Conservation (phyloP, 345 rosid genomes). For the Salix caprea region DNA sequence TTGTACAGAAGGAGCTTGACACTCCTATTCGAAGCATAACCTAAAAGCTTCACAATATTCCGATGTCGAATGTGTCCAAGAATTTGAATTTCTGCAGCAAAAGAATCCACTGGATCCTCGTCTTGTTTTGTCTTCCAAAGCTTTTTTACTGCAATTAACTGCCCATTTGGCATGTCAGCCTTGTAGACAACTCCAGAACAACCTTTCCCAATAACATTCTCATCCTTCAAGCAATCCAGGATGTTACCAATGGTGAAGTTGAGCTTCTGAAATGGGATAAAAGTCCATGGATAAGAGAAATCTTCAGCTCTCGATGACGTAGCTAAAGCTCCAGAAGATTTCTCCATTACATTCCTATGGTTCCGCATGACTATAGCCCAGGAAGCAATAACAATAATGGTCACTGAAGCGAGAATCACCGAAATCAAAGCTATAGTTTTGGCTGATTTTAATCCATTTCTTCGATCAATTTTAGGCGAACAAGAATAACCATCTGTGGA, state of each 20-base stretch:
- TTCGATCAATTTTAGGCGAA: constrained; percentile 43
- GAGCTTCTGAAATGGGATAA: constrained; percentile 88
- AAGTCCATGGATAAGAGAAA: constrained; percentile 92
- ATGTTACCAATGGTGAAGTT: constrained; percentile 68
- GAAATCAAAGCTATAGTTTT: constrained; percentile 64
- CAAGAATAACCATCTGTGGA: constrained; percentile 72
- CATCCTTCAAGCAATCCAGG: constrained; percentile 65
- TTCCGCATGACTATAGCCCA: constrained; percentile 64
- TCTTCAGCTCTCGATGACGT: constrained; percentile 57
- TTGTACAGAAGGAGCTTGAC: constrained; percentile 86
- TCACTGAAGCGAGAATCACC: constrained; percentile 56
- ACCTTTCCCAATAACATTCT: constrained; percentile 90
- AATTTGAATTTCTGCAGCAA: constrained; percentile 88
- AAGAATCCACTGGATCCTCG: constrained; percentile 66
- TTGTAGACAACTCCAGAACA: constrained; percentile 87
- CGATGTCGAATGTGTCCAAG: constrained; percentile 85
- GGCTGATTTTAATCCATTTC: constrained; percentile 53
- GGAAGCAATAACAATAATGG: constrained; percentile 50
- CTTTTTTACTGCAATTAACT: constrained; percentile 76
- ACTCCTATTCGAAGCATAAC: constrained; percentile 80
- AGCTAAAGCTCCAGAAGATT: constrained; percentile 39
- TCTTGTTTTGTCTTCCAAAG: constrained; percentile 70
- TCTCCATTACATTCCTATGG: constrained; percentile 49
- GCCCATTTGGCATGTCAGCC: constrained; percentile 82
- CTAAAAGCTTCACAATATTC: constrained; percentile 81